Conservation (phyloP, 2,329 filamentous ascomycete genomes). For the Aspergillus puulaauensis region DNA sequence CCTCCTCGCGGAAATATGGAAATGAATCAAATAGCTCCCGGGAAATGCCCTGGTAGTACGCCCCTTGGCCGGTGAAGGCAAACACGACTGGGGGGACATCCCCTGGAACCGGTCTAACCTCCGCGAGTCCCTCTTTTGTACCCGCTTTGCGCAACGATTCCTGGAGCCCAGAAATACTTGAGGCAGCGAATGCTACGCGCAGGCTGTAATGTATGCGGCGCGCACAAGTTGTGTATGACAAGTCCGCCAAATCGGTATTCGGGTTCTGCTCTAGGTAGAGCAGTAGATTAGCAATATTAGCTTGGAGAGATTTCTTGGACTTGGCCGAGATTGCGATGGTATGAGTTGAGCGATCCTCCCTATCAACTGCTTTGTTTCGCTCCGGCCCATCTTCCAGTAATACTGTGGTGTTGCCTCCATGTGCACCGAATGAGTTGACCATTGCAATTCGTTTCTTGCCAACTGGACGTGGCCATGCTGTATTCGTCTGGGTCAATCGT, state of each 20-base stretch:
- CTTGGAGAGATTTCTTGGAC: slow-evolving; percentile 40
- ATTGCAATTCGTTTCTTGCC: slow-evolving; percentile 30
- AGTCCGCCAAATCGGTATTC: slow-evolving; percentile 50
- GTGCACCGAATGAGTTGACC: slow-evolving; percentile 69
- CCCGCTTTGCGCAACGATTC: slow-evolving; percentile 3
- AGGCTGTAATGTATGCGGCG: slow-evolving; percentile 37
- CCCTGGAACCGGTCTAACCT: slow-evolving; percentile 53
- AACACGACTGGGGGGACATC: slow-evolving; percentile 8
- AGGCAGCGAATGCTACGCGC: slow-evolving; percentile 7
- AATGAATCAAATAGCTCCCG: slow-evolving; percentile 28
- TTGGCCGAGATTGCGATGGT: slow-evolving; percentile 59
- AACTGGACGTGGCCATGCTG: slow-evolving; percentile 20
- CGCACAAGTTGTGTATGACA: slow-evolving; percentile 68
- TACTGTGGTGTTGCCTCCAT: slow-evolving; percentile 67
- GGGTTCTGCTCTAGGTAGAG: slow-evolving; percentile 32
- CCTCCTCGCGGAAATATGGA: slow-evolving; percentile 18
- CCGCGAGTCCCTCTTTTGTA: slow-evolving; percentile 32
- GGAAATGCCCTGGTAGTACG: slow-evolving; percentile 3
- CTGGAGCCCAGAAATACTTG: not conserved
- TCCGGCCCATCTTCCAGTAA: slow-evolving; percentile 57
- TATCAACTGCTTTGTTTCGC: slow-evolving; percentile 47
- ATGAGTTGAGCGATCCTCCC: slow-evolving; percentile 52
- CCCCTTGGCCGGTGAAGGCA: slow-evolving; percentile 14
- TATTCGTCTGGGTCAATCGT: slow-evolving; percentile 44
- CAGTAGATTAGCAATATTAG: slow-evolving; percentile 55